phyloP scores from a whole-genome alignment of 345 rosid species.

The Populus pruinosa region DNA sequence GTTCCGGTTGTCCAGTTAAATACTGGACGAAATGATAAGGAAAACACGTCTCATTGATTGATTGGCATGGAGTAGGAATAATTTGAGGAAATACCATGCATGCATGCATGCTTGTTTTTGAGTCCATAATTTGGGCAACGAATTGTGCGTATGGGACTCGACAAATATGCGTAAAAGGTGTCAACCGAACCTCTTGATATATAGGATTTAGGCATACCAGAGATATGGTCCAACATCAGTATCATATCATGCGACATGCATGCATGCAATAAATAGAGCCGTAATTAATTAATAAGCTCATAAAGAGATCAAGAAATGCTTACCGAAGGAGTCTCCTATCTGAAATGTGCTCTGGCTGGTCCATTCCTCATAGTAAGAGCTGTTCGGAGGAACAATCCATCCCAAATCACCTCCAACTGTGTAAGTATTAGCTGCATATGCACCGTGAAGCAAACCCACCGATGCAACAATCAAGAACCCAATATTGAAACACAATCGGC shows the following conservation, averaged over 20 bases:
- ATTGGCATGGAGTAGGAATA: too few relatives aligned
- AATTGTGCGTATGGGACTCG: too few relatives aligned
- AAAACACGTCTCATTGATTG: neutral
- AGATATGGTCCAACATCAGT: too few relatives aligned
- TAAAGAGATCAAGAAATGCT: neutral
- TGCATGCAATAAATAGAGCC: too few relatives aligned
- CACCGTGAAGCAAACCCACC: neutral
- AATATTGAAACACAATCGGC: neutral
- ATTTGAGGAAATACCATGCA: too few relatives aligned
- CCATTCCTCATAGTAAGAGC: slow-evolving; percentile 16
- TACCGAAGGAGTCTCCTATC: neutral
- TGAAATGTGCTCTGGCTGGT: slow-evolving; percentile 14
- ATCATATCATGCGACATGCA: too few relatives aligned
- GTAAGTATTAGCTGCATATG: neutral
- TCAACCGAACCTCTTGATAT: too few relatives aligned
- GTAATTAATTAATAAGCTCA: neutral
- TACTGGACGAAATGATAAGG: neutral
- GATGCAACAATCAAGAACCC: slow-evolving; percentile 5
- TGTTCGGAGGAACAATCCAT: slow-evolving; percentile 26
- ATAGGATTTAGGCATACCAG: too few relatives aligned
- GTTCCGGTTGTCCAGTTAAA: slow-evolving; percentile 25
- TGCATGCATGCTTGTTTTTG: too few relatives aligned
- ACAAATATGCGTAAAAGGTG: too few relatives aligned
- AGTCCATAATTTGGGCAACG: too few relatives aligned
- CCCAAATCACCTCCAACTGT: slow-evolving; percentile 14